Base-by-base conservation (phyloP, 2,329 filamentous ascomycete genomes). In the Acrocalymma vagum region DNA sequence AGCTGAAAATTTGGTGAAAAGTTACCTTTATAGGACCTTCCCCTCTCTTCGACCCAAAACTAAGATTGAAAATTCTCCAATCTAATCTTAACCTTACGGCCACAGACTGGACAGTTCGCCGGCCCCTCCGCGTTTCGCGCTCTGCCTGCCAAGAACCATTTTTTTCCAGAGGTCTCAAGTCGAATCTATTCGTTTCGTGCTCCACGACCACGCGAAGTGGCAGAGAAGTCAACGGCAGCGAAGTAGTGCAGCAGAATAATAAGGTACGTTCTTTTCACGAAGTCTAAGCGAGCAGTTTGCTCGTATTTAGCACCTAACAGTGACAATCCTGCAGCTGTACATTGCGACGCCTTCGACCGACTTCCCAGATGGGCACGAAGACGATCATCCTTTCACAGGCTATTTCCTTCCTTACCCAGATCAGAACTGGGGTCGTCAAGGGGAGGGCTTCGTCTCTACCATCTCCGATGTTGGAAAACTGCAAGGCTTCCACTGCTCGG, bases 341-440 rank as follows among this genome's bases (percentile, higher is more conserved):
- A 11, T 57, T 23, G 39, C 27, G 9, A 27, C 51, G 17, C 38
- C 53, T 5, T 49, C 48, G 24, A 45, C 38, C 6, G 50, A 54
- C 27, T 51, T 31, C 38, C 45, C 41, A 34, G 53, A 52, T 20
- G 48, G 43, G 1, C 28, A 29, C 25, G 11, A 45, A 9, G 50
- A 44, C 11, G 74, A 79, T 10, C 78, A 81, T 58, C 73, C 75
- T 3, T 77, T 78, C 23, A 70, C 76, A 20, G 77, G 78, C 2
- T 82, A 83, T 51, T 83, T 78, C 51, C 78, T 82, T 2, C 71
- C 73, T 7, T 82, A 81, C 45, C 79, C 80, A 8, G 76, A 78
- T 27, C 66, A 72, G 14, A 70, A 75, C 11, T 72, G 74, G 53
- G 48, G 48, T 7, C 42, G 48, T 4, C 24, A 43, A 13, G 48